Base-by-base conservation (phyloP, 768 basidiomycete species). In the Chalciporus piperatus region DNA sequence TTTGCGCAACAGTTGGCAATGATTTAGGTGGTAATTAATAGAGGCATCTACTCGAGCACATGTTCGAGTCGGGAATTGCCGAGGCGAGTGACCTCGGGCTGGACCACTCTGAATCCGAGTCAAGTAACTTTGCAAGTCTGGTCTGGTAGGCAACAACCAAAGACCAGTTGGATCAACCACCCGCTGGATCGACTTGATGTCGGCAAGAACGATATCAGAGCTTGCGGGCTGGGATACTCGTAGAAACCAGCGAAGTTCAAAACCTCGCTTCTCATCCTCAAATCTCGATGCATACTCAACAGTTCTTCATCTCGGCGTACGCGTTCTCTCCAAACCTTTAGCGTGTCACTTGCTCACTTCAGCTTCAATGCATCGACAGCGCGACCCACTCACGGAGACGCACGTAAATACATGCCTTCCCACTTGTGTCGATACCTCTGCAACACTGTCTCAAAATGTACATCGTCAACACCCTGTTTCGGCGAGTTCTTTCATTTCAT, bases 161-260 rank as follows among this genome's bases (percentile, higher is more conserved):
- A 6, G 17, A 43, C 32, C 44, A 35, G 17, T 42, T 41, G 27
- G 22, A 22, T 22, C 22, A 22, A 27, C 6, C 30, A 32, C 30
- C 13, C 6, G 30, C 30, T 32, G 30, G 20, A 41, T 37, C 9
- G 17, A 10, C 39, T 3, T 7, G 33, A 66, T 65, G 64, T 37
- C 50, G 7, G 45, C 59, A 37, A 52, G 50, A 28, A 51, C 51
- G 8, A 40, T 35, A 19, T 50, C 61, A 39, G 57, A 65, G 14
- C 43, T 51, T 27, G 49, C 55, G 4, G 48, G 41, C 25, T 61
- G 59, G 64, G 59, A 65, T 14, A 45, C 50, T 16, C 55, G 25
- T 45, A 57, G 46, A 41, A 42, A 52, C 51, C 49, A 50, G 23
- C 37, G 53, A 52, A 35, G 13, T 25, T 25, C 53, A 4, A 51